These are phyloP conservation scores for Fraxinus albicans DNA, from an alignment of 305 asterid genomes.

Conservation along the genomic window DNA sequence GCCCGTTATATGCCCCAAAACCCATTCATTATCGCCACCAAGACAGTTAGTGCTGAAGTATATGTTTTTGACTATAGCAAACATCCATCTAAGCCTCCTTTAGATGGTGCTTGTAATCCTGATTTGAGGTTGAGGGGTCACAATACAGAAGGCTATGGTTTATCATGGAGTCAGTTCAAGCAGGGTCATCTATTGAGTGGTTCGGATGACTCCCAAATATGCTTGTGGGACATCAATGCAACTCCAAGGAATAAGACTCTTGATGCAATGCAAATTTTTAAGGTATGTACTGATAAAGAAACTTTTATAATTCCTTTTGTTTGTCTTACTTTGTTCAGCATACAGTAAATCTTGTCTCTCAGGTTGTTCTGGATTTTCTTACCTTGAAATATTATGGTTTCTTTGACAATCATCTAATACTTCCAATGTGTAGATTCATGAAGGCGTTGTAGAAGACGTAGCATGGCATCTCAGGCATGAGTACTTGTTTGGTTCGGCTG, in stretches of 20 bases:
- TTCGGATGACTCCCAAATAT: constrained; percentile 90
- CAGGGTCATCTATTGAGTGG: constrained; percentile 86
- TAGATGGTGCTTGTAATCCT: constrained; percentile 88
- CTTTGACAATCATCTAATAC: constrained; percentile 17
- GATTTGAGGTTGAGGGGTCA: constrained; percentile 91
- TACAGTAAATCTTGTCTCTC: background rate
- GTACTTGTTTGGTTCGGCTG: constrained; percentile 89
- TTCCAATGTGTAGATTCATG: constrained; percentile 57
- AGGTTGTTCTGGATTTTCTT: constrained; percentile 3
- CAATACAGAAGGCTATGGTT: constrained; percentile 87
- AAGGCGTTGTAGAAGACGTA: constrained; percentile 96
- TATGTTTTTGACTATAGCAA: constrained; percentile 86
- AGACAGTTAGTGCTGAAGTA: constrained; percentile 88
- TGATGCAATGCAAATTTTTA: constrained; percentile 82
- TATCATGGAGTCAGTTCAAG: constrained; percentile 91
- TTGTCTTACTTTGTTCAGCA: background rate
- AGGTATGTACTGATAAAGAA: constrained; percentile 40
- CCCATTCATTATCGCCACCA: constrained; percentile 75
- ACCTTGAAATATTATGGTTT: background rate
- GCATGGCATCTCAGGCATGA: constrained; percentile 98
- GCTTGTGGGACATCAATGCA: constrained; percentile 85
- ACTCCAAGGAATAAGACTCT: constrained; percentile 77
- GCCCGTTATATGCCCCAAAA: constrained; percentile 97
- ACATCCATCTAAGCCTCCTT: constrained; percentile 92
- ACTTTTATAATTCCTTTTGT: background rate